Conservation (phyloP, 768 basidiomycete genomes). For the Lactarius tabidus region DNA sequence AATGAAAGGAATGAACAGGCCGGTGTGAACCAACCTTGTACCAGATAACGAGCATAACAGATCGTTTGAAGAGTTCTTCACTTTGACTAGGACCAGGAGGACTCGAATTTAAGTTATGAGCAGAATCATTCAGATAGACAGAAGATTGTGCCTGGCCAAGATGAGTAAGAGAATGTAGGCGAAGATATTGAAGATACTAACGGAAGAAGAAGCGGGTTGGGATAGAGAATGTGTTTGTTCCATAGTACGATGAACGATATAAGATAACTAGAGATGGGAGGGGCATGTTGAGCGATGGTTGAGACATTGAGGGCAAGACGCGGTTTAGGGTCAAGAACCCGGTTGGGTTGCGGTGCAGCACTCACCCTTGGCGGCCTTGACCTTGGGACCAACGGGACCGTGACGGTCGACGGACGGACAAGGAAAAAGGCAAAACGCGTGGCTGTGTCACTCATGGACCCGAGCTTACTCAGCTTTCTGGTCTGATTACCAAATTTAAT, state of each 20-base stretch:
- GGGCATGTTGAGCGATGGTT: slow-evolving; percentile 14
- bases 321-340: neutral
- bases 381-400: slow-evolving; percentile 19
- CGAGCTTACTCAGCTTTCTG: slow-evolving; percentile 10
- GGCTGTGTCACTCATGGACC: slow-evolving; percentile 24
- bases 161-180: neutral
- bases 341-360: slow-evolving; percentile 7
- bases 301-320: slow-evolving; percentile 13
- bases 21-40: slow-evolving; percentile 46
- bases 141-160: slow-evolving; percentile 9
- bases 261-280: slow-evolving; percentile 1
- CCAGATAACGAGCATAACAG: slow-evolving; percentile 66
- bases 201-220: slow-evolving; percentile 17
- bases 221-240: slow-evolving; percentile 15
- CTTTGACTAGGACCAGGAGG: slow-evolving; percentile 18
- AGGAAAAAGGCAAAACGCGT: slow-evolving; percentile 22
- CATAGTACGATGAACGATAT: slow-evolving; percentile 8
- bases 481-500: neutral
- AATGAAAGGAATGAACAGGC: neutral
- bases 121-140: slow-evolving; percentile 19
- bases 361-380: slow-evolving; percentile 16
- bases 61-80: slow-evolving; percentile 43
- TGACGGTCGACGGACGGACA: slow-evolving; percentile 21
- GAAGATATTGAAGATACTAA: slow-evolving; percentile 3
- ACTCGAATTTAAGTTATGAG: slow-evolving; percentile 11